A percentile compares a stretch with the other conserved stretches of the same genome.
Evolutionary conservation across 345 rosid species (phyloP).

Genomic region (Linum tenue): DNA sequence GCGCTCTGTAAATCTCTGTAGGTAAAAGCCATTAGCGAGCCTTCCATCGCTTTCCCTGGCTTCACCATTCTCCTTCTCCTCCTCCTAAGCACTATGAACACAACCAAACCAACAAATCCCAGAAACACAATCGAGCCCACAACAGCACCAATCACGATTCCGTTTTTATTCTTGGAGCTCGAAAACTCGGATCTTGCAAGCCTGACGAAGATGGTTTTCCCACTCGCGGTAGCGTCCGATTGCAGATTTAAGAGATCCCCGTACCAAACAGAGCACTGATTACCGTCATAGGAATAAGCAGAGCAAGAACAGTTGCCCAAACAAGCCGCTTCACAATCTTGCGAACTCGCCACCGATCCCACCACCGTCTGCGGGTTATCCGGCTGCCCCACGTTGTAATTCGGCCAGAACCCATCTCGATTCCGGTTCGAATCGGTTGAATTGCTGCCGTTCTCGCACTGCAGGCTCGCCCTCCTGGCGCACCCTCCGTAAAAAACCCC

Average conservation of each 20-base stretch:
- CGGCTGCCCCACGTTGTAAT: background rate
- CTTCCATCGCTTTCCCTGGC: constrained; percentile 35
- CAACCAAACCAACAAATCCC: constrained; percentile 22
- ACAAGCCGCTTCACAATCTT: background rate
- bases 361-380: background rate
- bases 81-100: constrained; percentile 24
- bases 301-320: constrained; percentile 3
- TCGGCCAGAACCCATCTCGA: constrained; percentile 24
- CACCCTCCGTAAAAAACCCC: constrained; percentile 58
- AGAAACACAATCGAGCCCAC: constrained; percentile 26
- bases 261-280: constrained; percentile 1
- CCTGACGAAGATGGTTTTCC: background rate
- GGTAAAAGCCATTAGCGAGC: constrained; percentile 54
- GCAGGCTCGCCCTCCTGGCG: constrained; percentile 32
- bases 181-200: constrained; percentile 45
- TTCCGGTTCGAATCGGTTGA: constrained; percentile 18
- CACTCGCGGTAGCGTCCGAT: background rate
- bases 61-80: constrained; percentile 17
- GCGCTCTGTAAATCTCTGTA: constrained; percentile 58
- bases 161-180: constrained; percentile 25
- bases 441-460: constrained; percentile 25
- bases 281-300: background rate
- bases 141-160: constrained; percentile 30
- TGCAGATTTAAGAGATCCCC: background rate
- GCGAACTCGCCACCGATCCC: background rate